These are phyloP conservation scores for Eutrema heterophyllum DNA, from an alignment of 345 rosid species.

Conservation along the genomic window DNA sequence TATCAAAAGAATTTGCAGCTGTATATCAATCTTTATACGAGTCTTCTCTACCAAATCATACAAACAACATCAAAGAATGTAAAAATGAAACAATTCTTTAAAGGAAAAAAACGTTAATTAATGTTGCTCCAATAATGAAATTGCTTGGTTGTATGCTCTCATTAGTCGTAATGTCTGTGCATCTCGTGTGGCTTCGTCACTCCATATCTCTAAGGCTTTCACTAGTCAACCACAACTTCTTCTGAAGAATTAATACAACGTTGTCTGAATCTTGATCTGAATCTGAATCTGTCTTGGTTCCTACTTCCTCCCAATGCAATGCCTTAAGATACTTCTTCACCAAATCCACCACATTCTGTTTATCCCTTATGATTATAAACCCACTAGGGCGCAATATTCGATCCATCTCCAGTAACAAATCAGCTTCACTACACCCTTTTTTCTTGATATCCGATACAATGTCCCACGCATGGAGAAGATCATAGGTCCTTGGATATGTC, in stretches of 20 bases:
- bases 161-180: background rate
- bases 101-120: slow-evolving; percentile 33
- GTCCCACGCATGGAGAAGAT: slow-evolving; percentile 70
- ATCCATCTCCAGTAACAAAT: slow-evolving; percentile 82
- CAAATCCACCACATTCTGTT: slow-evolving; percentile 50
- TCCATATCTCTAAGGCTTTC: slow-evolving; percentile 64
- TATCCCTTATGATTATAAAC: slow-evolving; percentile 65
- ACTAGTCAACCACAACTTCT: slow-evolving; percentile 77
- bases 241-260: slow-evolving; percentile 48
- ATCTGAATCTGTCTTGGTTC: slow-evolving; percentile 38
- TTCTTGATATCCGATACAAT: slow-evolving; percentile 52
- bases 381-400: slow-evolving; percentile 82
- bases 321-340: slow-evolving; percentile 60
- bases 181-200: background rate
- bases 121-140: slow-evolving; percentile 15
- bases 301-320: slow-evolving; percentile 78
- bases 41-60: slow-evolving; percentile 29
- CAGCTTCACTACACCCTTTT: slow-evolving; percentile 70
- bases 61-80: slow-evolving; percentile 24
- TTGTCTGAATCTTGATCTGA: slow-evolving; percentile 54
- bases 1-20: no score
- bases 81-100: slow-evolving; percentile 12
- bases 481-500: slow-evolving; percentile 79
- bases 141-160: slow-evolving; percentile 26
- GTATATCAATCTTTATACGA: no score